Evolutionary conservation across 2,329 filamentous ascomycete species (phyloP), one percentile per base, ranked within the genome.

Genomic region (Dichotomopilus funicola): DNA sequence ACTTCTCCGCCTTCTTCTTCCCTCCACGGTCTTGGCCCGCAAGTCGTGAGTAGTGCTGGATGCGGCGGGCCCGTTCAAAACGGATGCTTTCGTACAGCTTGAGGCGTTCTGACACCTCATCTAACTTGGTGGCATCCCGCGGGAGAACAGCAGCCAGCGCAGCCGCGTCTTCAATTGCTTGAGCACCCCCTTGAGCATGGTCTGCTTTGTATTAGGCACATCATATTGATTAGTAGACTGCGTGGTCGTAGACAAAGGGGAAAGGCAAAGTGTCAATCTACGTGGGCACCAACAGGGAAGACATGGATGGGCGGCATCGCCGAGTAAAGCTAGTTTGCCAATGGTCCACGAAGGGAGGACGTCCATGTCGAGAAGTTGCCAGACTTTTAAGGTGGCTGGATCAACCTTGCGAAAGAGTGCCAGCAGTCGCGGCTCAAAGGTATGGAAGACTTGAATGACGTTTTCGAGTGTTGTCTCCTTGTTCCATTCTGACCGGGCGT

Each of bases 61-160:
- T 60, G 9, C 49, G 59, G 51, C 64, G 56, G 8, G 63, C 64
- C 8, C 54, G 33, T 8, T 44, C 55, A 27, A 50, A 41, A 34
- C 57, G 54, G 12, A 54, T 45, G n/a, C 44, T 52, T 10, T 59
- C 51, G 41, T 59, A 59, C 8, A 59, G 41, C 2, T 51, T 49
- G 10, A 59, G 41, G 2, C 57, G 57, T n/a, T 43, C 48, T 0
- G 57, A 51, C 10, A 59, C 36, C 19, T 27, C 19, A 6, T 56
- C 52, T 6, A 50, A 41, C 3, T 31, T 19, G 12, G 55, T 38
- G 3, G 52, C 55, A n/a, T 42, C 55, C 1, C 41, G 42, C 5
- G 41, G 54, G 10, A 59, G 37, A 4, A 57, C 38, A 13, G 42
- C 49, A 10, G n/a, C 35, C 5, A 53, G 35, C 1, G 51, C 51